Evolutionary conservation across 2,329 filamentous ascomycete species (phyloP).

Genomic region (Passalora sequoiae): DNA sequence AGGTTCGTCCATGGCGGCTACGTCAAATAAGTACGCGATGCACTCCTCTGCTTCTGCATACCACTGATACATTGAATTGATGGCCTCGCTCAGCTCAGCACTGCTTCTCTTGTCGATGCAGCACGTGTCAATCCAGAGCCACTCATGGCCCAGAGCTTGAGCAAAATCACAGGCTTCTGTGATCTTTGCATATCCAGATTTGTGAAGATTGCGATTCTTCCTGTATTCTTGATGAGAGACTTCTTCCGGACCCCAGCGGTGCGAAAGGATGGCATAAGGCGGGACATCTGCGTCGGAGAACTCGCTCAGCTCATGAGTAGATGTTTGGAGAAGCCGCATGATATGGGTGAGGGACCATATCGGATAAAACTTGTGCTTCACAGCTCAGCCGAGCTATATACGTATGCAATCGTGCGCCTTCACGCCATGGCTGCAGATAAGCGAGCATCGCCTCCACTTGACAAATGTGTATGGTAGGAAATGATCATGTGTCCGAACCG

Average conservation of each 20-base stretch:
- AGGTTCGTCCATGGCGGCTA: not conserved
- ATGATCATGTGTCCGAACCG: too few species aligned
- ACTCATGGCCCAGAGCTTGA: not conserved
- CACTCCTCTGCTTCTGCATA: slow-evolving; percentile 4
- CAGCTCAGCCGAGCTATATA: not conserved
- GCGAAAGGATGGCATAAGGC: slow-evolving; percentile 13
- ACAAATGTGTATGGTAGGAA: too few species aligned
- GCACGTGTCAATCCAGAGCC: slow-evolving; percentile 11
- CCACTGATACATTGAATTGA: slow-evolving; percentile 34
- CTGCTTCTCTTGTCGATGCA: too few species aligned
- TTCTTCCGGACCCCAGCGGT: slow-evolving; percentile 12
- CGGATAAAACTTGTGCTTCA: not conserved
- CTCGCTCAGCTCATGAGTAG: slow-evolving; percentile 11
- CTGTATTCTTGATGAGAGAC: slow-evolving; percentile 5
- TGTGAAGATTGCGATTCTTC: not conserved
- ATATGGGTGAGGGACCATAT: not conserved
- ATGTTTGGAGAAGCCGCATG: slow-evolving; percentile 17
- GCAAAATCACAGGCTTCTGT: slow-evolving; percentile 4
- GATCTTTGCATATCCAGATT: slow-evolving; percentile 5
- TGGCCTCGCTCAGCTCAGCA: slow-evolving; percentile 40
- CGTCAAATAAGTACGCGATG: slow-evolving; percentile 7
- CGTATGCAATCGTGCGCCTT: not conserved
- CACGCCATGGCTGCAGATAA: too few species aligned
- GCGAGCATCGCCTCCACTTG: too few species aligned
- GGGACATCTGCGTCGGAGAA: slow-evolving; percentile 4